Evolutionary conservation across 495 filamentous ascomycete species (phyloP).

Genomic region (Chaetomidium leptoderma): DNA sequence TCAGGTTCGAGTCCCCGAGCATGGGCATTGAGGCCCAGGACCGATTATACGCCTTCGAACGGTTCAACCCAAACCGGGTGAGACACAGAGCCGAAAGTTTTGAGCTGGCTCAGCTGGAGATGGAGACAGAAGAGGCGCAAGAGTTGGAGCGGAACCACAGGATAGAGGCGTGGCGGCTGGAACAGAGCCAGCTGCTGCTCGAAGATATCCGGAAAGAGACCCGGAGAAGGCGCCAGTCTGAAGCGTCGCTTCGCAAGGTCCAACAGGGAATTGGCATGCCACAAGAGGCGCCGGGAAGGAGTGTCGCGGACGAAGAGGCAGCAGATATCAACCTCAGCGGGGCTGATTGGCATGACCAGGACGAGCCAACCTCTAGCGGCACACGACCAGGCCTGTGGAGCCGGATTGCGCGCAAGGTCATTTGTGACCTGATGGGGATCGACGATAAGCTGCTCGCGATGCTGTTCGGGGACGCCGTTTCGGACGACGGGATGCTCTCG

Average conservation of each 20-base stretch:
- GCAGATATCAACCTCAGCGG: conserved; percentile 28
- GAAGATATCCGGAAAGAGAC: conserved; percentile 88
- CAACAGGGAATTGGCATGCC: conserved; percentile 12
- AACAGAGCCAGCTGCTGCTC: conserved; percentile 78
- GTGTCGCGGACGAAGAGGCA: conserved; percentile 31
- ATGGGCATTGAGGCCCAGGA: conserved; percentile 59
- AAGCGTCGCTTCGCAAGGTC: conserved; percentile 21
- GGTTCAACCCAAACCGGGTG: conserved; percentile 68
- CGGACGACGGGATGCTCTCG: conserved; percentile 50
- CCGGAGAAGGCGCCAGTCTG: conserved; percentile 52
- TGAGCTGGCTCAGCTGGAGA: conserved; percentile 45
- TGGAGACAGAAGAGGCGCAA: conserved; percentile 56
- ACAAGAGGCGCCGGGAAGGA: conserved; percentile 24
- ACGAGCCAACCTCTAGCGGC: conserved; percentile 30
- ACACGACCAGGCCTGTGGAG: conserved; percentile 68
- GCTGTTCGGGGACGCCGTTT: conserved; percentile 80
- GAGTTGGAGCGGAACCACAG: conserved; percentile 68
- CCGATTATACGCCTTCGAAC: conserved; percentile 79
- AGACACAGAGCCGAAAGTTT: conserved; percentile 63
- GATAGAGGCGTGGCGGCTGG: conserved; percentile 87
- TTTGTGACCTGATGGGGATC: conserved; percentile 85
- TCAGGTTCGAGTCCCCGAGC: conserved; percentile 47
- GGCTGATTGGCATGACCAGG: conserved; percentile 43
- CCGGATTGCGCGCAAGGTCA: conserved; percentile 76
- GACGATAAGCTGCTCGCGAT: conserved; percentile 79